phyloP scores from a whole-genome alignment of 2,329 filamentous ascomycete species.

The Nannizziopsis barbatae region DNA sequence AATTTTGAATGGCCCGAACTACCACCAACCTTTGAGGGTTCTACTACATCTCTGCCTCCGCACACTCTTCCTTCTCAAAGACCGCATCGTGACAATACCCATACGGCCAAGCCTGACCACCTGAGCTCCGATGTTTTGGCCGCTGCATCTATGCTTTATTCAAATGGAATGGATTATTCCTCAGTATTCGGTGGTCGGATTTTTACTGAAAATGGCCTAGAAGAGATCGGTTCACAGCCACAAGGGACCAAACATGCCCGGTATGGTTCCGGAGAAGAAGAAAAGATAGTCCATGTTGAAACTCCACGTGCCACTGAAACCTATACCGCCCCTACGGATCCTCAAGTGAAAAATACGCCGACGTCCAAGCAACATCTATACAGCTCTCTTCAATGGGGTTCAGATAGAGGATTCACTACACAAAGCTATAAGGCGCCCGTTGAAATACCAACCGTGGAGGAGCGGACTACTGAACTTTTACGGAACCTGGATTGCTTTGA shows the following conservation, averaged over 20 bases:
- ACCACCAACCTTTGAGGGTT: constrained; percentile 55
- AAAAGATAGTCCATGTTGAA: background rate
- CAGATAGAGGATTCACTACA: constrained; percentile 53
- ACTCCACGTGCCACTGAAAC: background rate
- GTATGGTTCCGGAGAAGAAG: constrained; percentile 3
- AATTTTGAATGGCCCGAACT: constrained; percentile 39
- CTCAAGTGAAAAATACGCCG: background rate
- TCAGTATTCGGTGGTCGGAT: constrained; percentile 24
- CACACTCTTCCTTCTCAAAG: background rate
- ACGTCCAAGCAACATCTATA: constrained; percentile 22
- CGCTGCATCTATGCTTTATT: constrained; percentile 42
- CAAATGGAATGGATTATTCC: constrained; percentile 26
- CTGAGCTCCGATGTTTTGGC: constrained; percentile 44
- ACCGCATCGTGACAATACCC: constrained; percentile 6
- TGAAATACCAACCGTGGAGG: constrained; percentile 48
- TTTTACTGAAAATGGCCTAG: constrained; percentile 14
- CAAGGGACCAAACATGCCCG: background rate
- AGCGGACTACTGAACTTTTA: constrained; percentile 45
- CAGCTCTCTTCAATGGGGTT: constrained; percentile 51
- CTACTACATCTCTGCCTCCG: constrained; percentile 49
- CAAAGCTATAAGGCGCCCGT: constrained; percentile 50
- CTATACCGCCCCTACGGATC: background rate
- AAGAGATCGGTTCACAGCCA: constrained; percentile 6
- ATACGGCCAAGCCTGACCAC: constrained; percentile 21
- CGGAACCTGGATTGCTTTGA: constrained; percentile 49